phyloP scores from a whole-genome alignment of 2,329 filamentous ascomycete genomes.

The Venturia effusa region DNA sequence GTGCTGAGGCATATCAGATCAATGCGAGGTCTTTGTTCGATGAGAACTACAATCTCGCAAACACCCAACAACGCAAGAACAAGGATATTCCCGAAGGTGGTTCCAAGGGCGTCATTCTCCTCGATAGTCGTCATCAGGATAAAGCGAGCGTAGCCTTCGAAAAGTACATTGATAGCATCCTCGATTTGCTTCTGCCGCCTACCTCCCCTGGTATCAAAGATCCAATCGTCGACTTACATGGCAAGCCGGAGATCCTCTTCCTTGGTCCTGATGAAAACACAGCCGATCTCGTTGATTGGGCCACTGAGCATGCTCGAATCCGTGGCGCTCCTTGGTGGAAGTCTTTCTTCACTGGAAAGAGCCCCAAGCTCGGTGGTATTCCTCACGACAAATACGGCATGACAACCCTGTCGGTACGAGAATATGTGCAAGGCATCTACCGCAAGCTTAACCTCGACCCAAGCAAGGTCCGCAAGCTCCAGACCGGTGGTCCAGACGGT shows the following conservation, averaged over 20 bases:
- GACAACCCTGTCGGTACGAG: conserved; percentile 92
- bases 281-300: conserved; percentile 93
- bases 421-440: conserved; percentile 95
- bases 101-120: conserved; percentile 92
- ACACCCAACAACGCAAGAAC: conserved; percentile 98
- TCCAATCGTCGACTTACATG: conserved; percentile 89
- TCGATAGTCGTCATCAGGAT: conserved; percentile 90
- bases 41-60: conserved; percentile 96
- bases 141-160: conserved; percentile 88
- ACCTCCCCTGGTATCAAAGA: conserved; percentile 96
- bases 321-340: conserved; percentile 98
- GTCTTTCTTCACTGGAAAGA: conserved; percentile 99
- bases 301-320: conserved; percentile 82
- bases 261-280: conserved; percentile 99
- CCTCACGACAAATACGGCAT: conserved; percentile 95
- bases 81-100: conserved; percentile 98
- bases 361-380: conserved; percentile 88
- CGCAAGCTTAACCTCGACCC: conserved; percentile 88
- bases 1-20: conserved; percentile 90
- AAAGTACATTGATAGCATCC: conserved; percentile 98
- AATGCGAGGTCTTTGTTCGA: conserved; percentile 95
- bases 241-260: conserved; percentile 93
- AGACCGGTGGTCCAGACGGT: conserved; percentile 93
- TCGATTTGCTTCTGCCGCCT: conserved; percentile 85
- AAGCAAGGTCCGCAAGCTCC: conserved; percentile 77